Evolutionary conservation across 176 grass and related monocot species (phyloP).

Genomic region (Luzula sylvatica): DNA sequence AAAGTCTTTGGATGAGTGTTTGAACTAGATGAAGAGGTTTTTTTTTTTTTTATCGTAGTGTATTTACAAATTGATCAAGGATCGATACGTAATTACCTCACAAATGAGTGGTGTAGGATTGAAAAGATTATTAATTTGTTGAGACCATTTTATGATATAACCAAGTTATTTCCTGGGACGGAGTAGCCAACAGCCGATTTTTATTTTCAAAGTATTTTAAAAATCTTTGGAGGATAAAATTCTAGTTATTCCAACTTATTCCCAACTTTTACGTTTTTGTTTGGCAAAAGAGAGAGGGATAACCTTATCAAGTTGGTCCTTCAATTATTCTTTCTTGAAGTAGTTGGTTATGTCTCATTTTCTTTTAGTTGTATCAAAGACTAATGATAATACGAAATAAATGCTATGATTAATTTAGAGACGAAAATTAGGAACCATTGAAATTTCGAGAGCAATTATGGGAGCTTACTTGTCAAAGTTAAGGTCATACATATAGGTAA

Average conservation of each 20-base stretch:
- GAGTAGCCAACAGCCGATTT: neutral
- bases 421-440: constrained; percentile 10
- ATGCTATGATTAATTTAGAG: constrained; percentile 14
- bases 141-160: too few species aligned
- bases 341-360: too few species aligned
- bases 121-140: neutral
- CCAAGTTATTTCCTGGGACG: too few species aligned
- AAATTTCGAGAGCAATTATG: constrained; percentile 9
- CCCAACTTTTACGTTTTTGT: neutral
- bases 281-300: neutral
- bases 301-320: too few species aligned
- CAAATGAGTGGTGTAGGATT: neutral
- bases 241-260: neutral
- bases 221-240: neutral
- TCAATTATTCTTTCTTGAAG: too few species aligned
- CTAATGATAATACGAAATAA: too few species aligned
- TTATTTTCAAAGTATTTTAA: too few species aligned
- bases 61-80: neutral
- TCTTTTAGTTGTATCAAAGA: too few species aligned
- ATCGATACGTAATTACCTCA: neutral
- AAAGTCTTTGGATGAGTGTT: neutral
- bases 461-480: constrained; percentile 9
- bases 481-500: constrained; percentile 10
- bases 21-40: neutral
- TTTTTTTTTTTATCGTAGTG: neutral